Evolutionary conservation across 768 basidiomycete genomes (phyloP).

Genomic region (Sporobolomyces pararoseus): DNA sequence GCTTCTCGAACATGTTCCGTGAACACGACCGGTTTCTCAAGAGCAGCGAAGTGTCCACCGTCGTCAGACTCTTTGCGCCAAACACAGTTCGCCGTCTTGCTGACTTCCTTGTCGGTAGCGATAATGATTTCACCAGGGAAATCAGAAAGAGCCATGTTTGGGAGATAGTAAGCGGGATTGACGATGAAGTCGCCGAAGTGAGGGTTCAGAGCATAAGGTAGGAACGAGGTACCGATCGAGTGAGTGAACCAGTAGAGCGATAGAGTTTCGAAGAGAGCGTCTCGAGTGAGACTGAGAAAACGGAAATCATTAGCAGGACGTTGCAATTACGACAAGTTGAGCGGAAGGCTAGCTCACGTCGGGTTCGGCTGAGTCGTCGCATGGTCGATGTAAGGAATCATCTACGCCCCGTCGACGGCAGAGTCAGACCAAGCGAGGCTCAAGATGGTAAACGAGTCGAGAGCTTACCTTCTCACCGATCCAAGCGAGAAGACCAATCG

Average conservation of each 20-base stretch:
- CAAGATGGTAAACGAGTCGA: not conserved
- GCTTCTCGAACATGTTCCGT: constrained; percentile 27
- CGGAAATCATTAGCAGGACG: not conserved
- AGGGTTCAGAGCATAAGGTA: constrained; percentile 34
- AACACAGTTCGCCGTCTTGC: constrained; percentile 2
- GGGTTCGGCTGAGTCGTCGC: constrained; percentile 8
- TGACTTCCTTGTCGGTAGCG: not conserved
- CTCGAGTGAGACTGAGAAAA: not conserved
- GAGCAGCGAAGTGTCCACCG: constrained; percentile 34
- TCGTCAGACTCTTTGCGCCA: constrained; percentile 29
- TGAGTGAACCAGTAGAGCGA: constrained; percentile 35
- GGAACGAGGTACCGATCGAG: constrained; percentile 32
- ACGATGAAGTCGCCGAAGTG: constrained; percentile 27
- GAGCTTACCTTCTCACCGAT: constrained; percentile 41
- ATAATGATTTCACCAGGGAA: constrained; percentile 31
- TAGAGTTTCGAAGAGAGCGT: constrained; percentile 9
- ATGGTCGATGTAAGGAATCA: constrained; percentile 7
- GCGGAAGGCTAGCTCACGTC: constrained; percentile 18
- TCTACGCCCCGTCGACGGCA: not conserved
- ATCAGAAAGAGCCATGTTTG: constrained; percentile 10
- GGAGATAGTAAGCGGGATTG: constrained; percentile 15
- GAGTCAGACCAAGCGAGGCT: too few relatives aligned
- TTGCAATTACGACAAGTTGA: too few relatives aligned
- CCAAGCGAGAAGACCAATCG: constrained; percentile 41
- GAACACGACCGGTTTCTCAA: constrained; percentile 32